A percentile compares a stretch with the other conserved stretches of the same genome.
Evolutionary conservation across 129 eudicot genomes (phyloP).

Genomic region (Lactuca saligna): DNA sequence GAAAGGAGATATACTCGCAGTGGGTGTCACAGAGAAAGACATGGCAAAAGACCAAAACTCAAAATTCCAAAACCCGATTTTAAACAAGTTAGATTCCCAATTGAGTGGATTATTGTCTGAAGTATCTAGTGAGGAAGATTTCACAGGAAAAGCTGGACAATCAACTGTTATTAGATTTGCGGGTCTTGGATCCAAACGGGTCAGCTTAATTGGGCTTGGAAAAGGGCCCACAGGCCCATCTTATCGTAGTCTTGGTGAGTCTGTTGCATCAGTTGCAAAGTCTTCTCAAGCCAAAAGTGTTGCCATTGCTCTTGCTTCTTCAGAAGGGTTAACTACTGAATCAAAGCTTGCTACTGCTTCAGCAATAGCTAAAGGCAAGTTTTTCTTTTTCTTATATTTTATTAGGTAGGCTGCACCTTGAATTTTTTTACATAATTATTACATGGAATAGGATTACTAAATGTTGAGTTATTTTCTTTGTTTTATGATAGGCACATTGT

Average conservation of each 20-base stretch:
- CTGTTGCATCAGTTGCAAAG: slow-evolving; percentile 84
- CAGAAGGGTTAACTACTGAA: slow-evolving; percentile 59
- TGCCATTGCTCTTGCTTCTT: slow-evolving; percentile 79
- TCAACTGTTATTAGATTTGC: slow-evolving; percentile 71
- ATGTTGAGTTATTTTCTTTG: background rate
- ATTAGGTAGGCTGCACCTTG: background rate
- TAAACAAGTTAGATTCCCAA: slow-evolving; percentile 68
- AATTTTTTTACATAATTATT: background rate
- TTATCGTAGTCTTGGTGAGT: slow-evolving; percentile 77
- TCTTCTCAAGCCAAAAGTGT: slow-evolving; percentile 73
- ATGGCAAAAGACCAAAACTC: slow-evolving; percentile 66
- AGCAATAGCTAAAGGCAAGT: slow-evolving; percentile 74
- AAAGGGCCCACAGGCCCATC: slow-evolving; percentile 45
- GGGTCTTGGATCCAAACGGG: slow-evolving; percentile 72
- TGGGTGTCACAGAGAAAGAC: slow-evolving; percentile 88
- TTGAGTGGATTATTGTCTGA: slow-evolving; percentile 73
- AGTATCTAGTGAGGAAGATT: slow-evolving; percentile 82
- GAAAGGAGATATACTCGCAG: slow-evolving; percentile 98
- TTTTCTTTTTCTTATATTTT: no score
- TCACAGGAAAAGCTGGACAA: slow-evolving; percentile 87
- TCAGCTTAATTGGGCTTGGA: slow-evolving; percentile 81
- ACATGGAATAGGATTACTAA: background rate
- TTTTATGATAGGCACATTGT: slow-evolving; percentile 51
- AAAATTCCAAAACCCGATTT: slow-evolving; percentile 66
- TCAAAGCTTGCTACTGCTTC: slow-evolving; percentile 64